phyloP scores from a whole-genome alignment of 371 early-diverging fungal species.

The Fennellomyces sp. region DNA sequence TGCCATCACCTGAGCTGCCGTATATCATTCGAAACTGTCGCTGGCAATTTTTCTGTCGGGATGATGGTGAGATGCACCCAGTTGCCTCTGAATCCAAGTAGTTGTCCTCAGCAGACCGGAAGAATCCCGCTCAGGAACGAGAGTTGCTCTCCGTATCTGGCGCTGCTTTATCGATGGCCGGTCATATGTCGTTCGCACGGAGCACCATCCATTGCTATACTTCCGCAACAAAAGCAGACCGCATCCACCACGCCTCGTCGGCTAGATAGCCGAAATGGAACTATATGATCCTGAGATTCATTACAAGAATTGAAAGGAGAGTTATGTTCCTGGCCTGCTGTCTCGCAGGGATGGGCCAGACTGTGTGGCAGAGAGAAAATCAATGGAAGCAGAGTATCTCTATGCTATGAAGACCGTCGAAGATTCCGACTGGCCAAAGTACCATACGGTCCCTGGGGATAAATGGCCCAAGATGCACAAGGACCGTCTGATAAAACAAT shows the following conservation, averaged over 20 bases:
- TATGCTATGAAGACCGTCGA: background rate
- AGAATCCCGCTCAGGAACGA: constrained; percentile 40
- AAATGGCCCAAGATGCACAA: background rate
- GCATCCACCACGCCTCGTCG: background rate
- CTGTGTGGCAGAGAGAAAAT: background rate
- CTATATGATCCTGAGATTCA: constrained; percentile 18
- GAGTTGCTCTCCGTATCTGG: constrained; percentile 36
- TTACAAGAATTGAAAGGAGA: constrained; percentile 28
- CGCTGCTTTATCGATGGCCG: constrained; percentile 29
- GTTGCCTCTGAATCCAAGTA: constrained; percentile 24
- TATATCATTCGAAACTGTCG: constrained; percentile 38
- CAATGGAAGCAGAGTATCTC: constrained; percentile 6
- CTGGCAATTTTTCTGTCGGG: constrained; percentile 27
- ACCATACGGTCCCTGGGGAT: background rate
- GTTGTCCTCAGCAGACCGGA: constrained; percentile 8
- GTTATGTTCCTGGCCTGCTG: constrained; percentile 25
- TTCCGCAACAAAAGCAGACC: constrained; percentile 7
- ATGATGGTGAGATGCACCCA: constrained; percentile 4
- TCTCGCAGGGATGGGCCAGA: constrained; percentile 12
- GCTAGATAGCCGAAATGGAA: constrained; percentile 25
- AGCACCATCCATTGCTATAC: constrained; percentile 29
- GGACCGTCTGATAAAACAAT: background rate
- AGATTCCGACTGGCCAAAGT: constrained; percentile 8
- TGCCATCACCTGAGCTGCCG: constrained; percentile 21
- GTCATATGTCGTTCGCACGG: constrained; percentile 18